These are phyloP conservation scores for Kodamaea anthophila DNA, from an alignment of 1,139 yeast genomes.

Conservation along the genomic window DNA sequence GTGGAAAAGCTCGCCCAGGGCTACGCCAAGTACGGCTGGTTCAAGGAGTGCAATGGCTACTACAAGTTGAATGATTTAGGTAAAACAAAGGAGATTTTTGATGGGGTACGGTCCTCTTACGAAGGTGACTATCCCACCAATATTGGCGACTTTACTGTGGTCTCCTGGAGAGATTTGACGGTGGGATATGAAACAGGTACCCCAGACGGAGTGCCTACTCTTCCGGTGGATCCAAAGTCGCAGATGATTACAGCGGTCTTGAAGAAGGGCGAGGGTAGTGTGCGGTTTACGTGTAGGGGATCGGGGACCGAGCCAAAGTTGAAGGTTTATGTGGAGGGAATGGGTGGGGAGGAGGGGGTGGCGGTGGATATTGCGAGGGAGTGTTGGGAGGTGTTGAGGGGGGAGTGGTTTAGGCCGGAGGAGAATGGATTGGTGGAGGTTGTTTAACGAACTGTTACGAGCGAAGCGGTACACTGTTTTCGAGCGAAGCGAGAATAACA, in stretches of 20 bases:
- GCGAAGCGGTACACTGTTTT: too few species aligned
- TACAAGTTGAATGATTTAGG: constrained; percentile 56
- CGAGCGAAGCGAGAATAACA: too few species aligned
- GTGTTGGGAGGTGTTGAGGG: constrained; percentile 62
- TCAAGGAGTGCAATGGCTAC: constrained; percentile 83
- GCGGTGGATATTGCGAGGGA: constrained; percentile 50
- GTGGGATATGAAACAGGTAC: constrained; percentile 73
- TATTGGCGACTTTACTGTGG: constrained; percentile 51
- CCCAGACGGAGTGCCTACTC: constrained; percentile 45
- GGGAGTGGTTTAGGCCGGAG: constrained; percentile 58
- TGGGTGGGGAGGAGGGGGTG: constrained; percentile 33
- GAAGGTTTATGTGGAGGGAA: constrained; percentile 85
- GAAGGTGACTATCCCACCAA: constrained; percentile 30
- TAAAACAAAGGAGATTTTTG: constrained; percentile 49
- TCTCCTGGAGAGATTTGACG: constrained; percentile 79
- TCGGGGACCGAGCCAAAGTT: constrained; percentile 96
- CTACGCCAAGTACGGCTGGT: constrained; percentile 66
- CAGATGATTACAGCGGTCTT: constrained; percentile 79
- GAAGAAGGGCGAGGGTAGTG: constrained; percentile 26
- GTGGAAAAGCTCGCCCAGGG: constrained; percentile 51
- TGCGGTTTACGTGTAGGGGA: constrained; percentile 83
- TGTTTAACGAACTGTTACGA: too few species aligned
- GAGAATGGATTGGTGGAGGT: constrained; percentile 32
- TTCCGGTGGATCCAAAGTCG: constrained; percentile 66
- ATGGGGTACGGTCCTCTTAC: constrained; percentile 38